Evolutionary conservation across 345 rosid genomes (phyloP).

Genomic region (Murraya koenigii): DNA sequence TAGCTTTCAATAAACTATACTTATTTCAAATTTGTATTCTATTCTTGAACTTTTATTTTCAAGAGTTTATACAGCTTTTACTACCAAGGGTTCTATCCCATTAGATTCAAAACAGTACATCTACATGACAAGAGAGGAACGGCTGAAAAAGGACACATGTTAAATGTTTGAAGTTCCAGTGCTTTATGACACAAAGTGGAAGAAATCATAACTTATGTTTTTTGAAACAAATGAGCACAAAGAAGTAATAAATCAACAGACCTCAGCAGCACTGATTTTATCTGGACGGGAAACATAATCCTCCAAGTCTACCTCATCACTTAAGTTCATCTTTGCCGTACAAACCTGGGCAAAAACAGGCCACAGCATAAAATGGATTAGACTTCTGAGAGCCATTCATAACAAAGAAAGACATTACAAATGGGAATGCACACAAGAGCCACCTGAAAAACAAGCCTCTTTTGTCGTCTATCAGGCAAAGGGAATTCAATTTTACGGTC

Average conservation of each 20-base stretch:
- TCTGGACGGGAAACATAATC: constrained; percentile 98
- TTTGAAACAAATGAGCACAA: neutral
- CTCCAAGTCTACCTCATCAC: constrained; percentile 98
- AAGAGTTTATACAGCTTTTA: neutral
- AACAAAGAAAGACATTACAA: neutral
- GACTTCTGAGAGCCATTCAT: neutral
- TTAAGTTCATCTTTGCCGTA: constrained; percentile 91
- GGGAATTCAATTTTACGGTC: constrained; percentile 96
- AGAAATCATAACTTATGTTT: neutral
- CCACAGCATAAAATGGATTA: neutral
- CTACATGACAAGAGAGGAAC: neutral
- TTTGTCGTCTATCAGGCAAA: constrained; percentile 94
- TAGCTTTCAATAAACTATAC: neutral
- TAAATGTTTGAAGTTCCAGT: neutral
- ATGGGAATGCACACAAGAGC: neutral
- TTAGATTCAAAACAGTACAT: neutral
- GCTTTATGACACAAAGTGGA: no score
- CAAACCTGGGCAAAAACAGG: constrained; percentile 63
- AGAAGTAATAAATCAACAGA: constrained; percentile 34
- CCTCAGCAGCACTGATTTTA: constrained; percentile 99
- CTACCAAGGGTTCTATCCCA: neutral
- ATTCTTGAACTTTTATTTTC: neutral
- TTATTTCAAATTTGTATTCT: neutral
- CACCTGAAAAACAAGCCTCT: constrained; percentile 99
- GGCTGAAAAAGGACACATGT: neutral